These are phyloP conservation scores for Xerocomellus intermedius DNA, from an alignment of 768 basidiomycete species.

Conservation along the genomic window DNA sequence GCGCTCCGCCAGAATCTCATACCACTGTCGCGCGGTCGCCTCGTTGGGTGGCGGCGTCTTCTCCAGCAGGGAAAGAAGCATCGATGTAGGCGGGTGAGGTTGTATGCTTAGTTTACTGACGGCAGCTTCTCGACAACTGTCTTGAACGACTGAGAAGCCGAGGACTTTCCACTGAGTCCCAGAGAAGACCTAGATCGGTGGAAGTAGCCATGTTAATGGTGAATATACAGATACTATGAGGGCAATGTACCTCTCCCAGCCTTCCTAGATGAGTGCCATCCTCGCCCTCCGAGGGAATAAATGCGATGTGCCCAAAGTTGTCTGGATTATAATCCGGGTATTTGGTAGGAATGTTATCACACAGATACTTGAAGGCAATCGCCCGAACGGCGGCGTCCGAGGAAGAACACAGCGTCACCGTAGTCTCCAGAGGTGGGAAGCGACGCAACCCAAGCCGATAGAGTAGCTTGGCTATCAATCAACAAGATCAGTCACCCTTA, in stretches of 20 bases:
- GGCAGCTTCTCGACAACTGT: constrained; percentile 49
- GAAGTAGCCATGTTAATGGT: background rate
- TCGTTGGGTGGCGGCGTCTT: constrained; percentile 57
- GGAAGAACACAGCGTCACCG: constrained; percentile 70
- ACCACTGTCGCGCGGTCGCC: constrained; percentile 60
- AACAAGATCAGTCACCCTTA: background rate
- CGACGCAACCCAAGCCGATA: constrained; percentile 68
- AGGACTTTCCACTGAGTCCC: constrained; percentile 64
- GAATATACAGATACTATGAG: background rate
- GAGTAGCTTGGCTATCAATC: constrained; percentile 68
- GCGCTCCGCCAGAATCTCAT: constrained; percentile 62
- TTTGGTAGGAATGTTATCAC: constrained; percentile 64
- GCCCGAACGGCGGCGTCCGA: constrained; percentile 48
- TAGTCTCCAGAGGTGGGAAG: constrained; percentile 60
- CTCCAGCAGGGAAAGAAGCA: constrained; percentile 58
- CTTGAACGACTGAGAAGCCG: constrained; percentile 73
- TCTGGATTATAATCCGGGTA: constrained; percentile 61
- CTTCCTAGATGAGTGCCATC: constrained; percentile 55
- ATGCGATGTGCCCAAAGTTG: constrained; percentile 58
- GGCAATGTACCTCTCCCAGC: constrained; percentile 54
- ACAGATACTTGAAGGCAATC: constrained; percentile 75
- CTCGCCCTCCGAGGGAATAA: constrained; percentile 70
- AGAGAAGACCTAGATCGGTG: constrained; percentile 58
- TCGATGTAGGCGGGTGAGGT: constrained; percentile 63
- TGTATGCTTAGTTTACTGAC: constrained; percentile 63